Conservation (phyloP, 2,329 filamentous ascomycete species). For the Zymoseptoria pseudotritici region DNA sequence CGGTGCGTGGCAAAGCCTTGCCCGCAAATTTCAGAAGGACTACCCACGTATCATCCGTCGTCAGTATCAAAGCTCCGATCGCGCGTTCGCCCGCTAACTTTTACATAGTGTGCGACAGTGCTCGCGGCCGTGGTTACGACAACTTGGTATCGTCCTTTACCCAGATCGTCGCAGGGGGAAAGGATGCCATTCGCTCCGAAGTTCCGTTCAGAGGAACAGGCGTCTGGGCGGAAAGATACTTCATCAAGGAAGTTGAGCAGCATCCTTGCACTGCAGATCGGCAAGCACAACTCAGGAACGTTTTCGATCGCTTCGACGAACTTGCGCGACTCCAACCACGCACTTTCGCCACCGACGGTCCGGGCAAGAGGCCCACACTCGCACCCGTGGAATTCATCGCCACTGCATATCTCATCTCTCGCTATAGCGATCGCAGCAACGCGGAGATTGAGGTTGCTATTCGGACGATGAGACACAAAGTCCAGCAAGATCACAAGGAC, state of each 20-base stretch:
- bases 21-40: not conserved
- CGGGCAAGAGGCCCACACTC: not conserved
- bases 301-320: not conserved
- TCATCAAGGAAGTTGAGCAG: not conserved
- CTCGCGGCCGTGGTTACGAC: not conserved
- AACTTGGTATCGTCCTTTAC: not conserved
- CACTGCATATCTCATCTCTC: not conserved
- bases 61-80: not conserved
- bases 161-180: not conserved
- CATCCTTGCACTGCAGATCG: not conserved
- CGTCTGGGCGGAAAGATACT: not conserved
- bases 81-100: too few species aligned
- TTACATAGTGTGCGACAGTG: not conserved
- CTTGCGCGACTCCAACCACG: not conserved
- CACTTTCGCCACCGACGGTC: not conserved
- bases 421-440: not conserved
- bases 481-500: not conserved
- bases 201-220: not conserved
- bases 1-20: not conserved
- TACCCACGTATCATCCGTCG: not conserved
- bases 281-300: not conserved
- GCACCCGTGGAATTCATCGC: not conserved
- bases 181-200: not conserved
- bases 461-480: not conserved
- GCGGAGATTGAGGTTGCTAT: not conserved